These are phyloP conservation scores for Phaeosphaeriaceae sp. DNA, from an alignment of 2,329 filamentous ascomycete species.

Conservation along the genomic window DNA sequence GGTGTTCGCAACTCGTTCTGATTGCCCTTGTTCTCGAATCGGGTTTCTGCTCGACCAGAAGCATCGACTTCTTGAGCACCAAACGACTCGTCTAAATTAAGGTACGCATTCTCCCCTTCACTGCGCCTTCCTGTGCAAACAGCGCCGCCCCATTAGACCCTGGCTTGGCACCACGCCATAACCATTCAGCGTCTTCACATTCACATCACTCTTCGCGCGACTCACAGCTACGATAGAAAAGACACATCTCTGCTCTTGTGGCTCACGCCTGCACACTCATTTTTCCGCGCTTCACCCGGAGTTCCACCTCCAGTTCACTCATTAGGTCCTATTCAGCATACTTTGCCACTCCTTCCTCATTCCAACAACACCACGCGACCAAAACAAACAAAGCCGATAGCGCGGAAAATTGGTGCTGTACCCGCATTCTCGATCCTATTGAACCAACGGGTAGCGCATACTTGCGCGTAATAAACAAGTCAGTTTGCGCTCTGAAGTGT, in stretches of 20 bases:
- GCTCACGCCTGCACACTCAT: constrained; percentile 20
- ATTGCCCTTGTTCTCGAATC: background rate
- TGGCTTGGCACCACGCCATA: constrained; percentile 32
- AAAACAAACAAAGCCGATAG: constrained; percentile 15
- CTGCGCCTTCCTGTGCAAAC: constrained; percentile 29
- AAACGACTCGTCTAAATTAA: constrained; percentile 9
- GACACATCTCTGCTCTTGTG: constrained; percentile 8
- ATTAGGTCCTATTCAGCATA: constrained; percentile 34
- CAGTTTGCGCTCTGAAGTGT: background rate
- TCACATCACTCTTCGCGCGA: constrained; percentile 13
- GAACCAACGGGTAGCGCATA: background rate
- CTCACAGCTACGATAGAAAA: constrained; percentile 20
- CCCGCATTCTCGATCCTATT: background rate
- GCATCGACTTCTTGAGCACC: background rate
- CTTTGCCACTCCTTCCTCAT: constrained; percentile 27
- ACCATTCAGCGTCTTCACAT: constrained; percentile 20
- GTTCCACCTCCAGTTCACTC: constrained; percentile 42
- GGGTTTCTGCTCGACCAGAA: background rate
- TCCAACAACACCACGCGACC: constrained; percentile 15
- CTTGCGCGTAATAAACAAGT: background rate
- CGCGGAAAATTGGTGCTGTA: background rate
- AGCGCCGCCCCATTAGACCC: constrained; percentile 21
- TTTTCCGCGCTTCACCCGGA: constrained; percentile 33
- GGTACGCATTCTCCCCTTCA: constrained; percentile 22
- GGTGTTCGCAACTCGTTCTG: background rate